These are phyloP conservation scores for Carnegiea gigantea DNA, from an alignment of 179 eudicot genomes.

Conservation along the genomic window DNA sequence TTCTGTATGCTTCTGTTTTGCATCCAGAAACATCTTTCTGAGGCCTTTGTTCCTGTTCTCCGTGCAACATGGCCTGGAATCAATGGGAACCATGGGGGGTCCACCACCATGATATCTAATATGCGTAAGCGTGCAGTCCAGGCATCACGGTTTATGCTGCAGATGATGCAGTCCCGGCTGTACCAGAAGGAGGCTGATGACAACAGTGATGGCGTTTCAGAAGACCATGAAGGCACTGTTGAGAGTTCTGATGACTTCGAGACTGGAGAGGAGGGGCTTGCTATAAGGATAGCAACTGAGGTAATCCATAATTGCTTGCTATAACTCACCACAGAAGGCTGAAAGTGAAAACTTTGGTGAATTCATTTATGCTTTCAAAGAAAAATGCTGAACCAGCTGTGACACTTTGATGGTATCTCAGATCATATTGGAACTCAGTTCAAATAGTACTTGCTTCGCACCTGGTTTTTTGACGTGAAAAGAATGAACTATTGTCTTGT, in stretches of 20 bases:
- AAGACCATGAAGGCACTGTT: constrained; percentile 33
- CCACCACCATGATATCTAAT: constrained; percentile 55
- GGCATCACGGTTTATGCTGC: constrained; percentile 91
- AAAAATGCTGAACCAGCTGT: neutral
- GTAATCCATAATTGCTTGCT: constrained; percentile 34
- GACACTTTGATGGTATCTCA: neutral
- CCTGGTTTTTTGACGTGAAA: neutral
- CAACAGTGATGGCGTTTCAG: constrained; percentile 29
- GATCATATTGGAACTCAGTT: neutral
- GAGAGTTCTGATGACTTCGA: constrained; percentile 53
- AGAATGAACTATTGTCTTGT: neutral
- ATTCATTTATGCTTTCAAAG: neutral
- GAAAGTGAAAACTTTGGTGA: neutral
- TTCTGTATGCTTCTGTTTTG: constrained; percentile 9
- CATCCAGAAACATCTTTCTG: constrained; percentile 71
- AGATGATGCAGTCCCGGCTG: constrained; percentile 83
- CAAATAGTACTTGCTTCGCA: neutral
- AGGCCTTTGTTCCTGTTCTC: constrained; percentile 75
- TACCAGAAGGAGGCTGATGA: constrained; percentile 46
- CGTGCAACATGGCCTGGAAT: constrained; percentile 92
- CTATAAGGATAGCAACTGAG: constrained; percentile 80
- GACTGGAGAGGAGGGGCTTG: constrained; percentile 87
- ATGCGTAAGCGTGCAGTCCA: constrained; percentile 91
- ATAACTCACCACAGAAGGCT: neutral
- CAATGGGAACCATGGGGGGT: constrained; percentile 62